Conservation (phyloP, 768 basidiomycete species). For the Hysterangium stoloniferum region DNA sequence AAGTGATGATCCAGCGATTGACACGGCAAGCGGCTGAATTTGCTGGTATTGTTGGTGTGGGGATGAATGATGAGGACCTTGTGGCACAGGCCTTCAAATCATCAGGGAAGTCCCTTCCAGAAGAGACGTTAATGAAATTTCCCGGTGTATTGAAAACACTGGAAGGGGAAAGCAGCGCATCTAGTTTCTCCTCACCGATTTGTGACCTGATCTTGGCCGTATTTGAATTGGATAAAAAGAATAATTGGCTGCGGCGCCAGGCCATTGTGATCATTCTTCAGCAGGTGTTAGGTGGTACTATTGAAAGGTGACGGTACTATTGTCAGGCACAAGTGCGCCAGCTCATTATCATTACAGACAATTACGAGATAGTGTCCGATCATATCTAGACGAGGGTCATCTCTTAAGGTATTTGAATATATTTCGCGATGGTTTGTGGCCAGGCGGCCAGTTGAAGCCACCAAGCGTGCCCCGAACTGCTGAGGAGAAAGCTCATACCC, state of each 20-base stretch:
- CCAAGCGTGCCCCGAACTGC: slow-evolving; percentile 57
- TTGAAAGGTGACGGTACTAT: slow-evolving; percentile 61
- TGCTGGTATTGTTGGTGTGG: slow-evolving; percentile 73
- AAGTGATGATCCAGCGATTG: slow-evolving; percentile 87
- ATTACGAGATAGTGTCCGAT: slow-evolving; percentile 70
- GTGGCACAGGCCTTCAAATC: slow-evolving; percentile 72
- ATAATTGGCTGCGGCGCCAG: slow-evolving; percentile 93
- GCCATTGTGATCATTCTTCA: slow-evolving; percentile 95
- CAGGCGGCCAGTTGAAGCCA: slow-evolving; percentile 66
- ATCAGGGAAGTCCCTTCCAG: slow-evolving; percentile 55
- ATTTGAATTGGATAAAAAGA: slow-evolving; percentile 92
- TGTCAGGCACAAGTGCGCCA: slow-evolving; percentile 3
- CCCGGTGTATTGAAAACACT: slow-evolving; percentile 73
- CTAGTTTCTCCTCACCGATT: slow-evolving; percentile 87
- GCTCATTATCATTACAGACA: slow-evolving; percentile 44
- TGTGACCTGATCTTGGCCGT: slow-evolving; percentile 89
- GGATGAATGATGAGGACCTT: slow-evolving; percentile 75
- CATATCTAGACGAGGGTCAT: slow-evolving; percentile 58
- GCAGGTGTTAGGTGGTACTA: slow-evolving; percentile 91
- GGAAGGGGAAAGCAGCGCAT: slow-evolving; percentile 83
- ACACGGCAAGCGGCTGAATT: slow-evolving; percentile 87
- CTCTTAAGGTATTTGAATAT: slow-evolving; percentile 56
- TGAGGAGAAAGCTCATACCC: slow-evolving; percentile 73
- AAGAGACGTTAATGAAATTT: slow-evolving; percentile 65
- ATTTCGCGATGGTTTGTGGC: slow-evolving; percentile 78